Percentiles rank a stretch among this genome's conserved stretches.
These are phyloP conservation scores for Pseudocercospora vitis DNA, from an alignment of 2,329 filamentous ascomycete species.

Conservation along the genomic window DNA sequence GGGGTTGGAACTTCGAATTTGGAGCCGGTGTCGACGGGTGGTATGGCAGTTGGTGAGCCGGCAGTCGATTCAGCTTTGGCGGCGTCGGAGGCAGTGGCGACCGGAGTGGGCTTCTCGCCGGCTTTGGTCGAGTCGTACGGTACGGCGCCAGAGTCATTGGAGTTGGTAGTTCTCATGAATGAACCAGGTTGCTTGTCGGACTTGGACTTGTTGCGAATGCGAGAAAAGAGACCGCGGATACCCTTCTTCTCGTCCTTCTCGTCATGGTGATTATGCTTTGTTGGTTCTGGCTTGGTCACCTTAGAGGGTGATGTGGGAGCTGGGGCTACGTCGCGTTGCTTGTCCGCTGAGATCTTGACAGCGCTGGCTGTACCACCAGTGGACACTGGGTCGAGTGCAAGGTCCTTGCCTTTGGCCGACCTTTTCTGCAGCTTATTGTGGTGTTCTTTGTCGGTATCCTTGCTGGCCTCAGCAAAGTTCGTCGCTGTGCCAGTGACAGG, in stretches of 20 bases:
- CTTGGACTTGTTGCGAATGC: constrained; percentile 28
- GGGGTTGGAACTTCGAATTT: constrained; percentile 14
- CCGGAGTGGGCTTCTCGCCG: constrained; percentile 17
- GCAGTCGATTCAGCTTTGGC: background rate
- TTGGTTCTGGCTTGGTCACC: constrained; percentile 4
- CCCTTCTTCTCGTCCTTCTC: constrained; percentile 30
- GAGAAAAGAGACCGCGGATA: constrained; percentile 34
- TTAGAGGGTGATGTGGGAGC: constrained; percentile 10
- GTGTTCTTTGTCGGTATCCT: background rate
- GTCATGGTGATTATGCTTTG: constrained; percentile 5
- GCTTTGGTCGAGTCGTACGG: constrained; percentile 21
- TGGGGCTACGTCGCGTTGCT: constrained; percentile 5
- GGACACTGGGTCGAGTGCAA: constrained; percentile 1
- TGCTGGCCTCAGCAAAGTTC: background rate
- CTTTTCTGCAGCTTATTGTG: constrained; percentile 9
- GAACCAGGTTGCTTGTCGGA: constrained; percentile 21
- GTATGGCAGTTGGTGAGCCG: constrained; percentile 13
- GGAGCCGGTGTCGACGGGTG: constrained; percentile 19
- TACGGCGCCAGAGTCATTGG: constrained; percentile 10
- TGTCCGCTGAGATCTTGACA: constrained; percentile 9
- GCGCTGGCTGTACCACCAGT: constrained; percentile 9
- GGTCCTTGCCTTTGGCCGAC: constrained; percentile 3
- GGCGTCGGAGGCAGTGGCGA: constrained; percentile 12
- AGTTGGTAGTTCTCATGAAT: constrained; percentile 12
- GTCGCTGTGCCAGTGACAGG: constrained; percentile 7